Evolutionary conservation across 306 rosid genomes (phyloP), one percentile per base, ranked within the genome.

Genomic region (Medicago arabica): DNA sequence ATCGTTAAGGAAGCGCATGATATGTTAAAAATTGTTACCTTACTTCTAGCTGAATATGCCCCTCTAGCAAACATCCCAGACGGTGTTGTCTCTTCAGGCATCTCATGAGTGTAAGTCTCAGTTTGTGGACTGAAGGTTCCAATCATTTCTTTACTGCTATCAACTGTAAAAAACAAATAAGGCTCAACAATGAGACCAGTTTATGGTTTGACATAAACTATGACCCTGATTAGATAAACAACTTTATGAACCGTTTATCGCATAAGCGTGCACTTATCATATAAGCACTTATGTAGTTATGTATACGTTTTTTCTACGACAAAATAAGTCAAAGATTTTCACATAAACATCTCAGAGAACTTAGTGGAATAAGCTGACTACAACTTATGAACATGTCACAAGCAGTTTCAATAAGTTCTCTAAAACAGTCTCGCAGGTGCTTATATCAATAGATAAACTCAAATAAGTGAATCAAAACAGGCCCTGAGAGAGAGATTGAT

Each of bases 61-160:
- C 98, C 97, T 83, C 97, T 92, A 47, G 97, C 98, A 73, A 95
- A 92, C 7, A 95, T 81, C 34, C 97, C 97, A 81, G 98, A 92
- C 54, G 97, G 97, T 77, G 97, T 95, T 68, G 91, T 86, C 80
- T 95, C 98, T 88, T 92, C 97, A 6, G 87, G 97, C 79, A 95
- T 86, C 85, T 89, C 96, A 63, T 87, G 90, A 0, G 95, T 89
- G 83, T 89, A 95, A 69, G 92, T 78, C 70, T 90, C 98, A 14
- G 83, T 38, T 81, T 92, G 97, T 23, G 98, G 98, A 71, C 97
- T 90, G 72, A 89, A 92, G 18, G 98, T 95, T 86, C 97, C 98
- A 47, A 95, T 80, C 98, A 95, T 95, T 79, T 90, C 97, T 80
- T 90, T 90, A 17, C 81, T 31, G 85, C 87, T 92, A 76, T 95